These are phyloP conservation scores for Fusarium sp. DNA, from an alignment of 2,329 filamentous ascomycete species.

Conservation along the genomic window DNA sequence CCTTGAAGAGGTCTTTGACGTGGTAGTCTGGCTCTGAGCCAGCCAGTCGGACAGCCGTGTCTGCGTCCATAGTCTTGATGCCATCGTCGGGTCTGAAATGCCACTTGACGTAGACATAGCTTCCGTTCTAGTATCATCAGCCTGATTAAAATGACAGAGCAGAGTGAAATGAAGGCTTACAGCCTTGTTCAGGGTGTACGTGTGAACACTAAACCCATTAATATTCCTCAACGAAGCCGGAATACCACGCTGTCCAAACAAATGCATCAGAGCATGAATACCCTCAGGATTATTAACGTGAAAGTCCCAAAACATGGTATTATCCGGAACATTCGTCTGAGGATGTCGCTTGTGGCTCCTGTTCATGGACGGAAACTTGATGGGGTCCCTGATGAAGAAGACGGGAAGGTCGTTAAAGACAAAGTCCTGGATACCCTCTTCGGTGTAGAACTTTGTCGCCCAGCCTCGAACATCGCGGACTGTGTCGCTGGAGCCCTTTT, in stretches of 20 bases:
- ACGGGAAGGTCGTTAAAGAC: conserved; percentile 59
- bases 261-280: conserved; percentile 61
- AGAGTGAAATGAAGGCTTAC: not conserved
- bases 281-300: conserved; percentile 50
- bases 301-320: conserved; percentile 53
- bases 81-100: conserved; percentile 61
- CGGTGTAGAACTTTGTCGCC: conserved; percentile 52
- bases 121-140: conserved; percentile 49
- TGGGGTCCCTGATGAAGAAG: conserved; percentile 59
- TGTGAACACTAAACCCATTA: conserved; percentile 60
- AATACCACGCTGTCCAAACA: conserved; percentile 62
- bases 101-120: conserved; percentile 60
- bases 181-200: conserved; percentile 55
- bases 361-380: conserved; percentile 59
- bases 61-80: conserved; percentile 54
- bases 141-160: accelerated
- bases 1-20: conserved; percentile 45
- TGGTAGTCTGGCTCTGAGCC: conserved; percentile 64
- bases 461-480: conserved; percentile 74
- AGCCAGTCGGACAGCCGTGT: conserved; percentile 49
- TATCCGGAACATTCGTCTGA: conserved; percentile 53
- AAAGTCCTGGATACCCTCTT: conserved; percentile 44
- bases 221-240: conserved; percentile 58
- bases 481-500: conserved; percentile 71
- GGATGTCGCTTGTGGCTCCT: conserved; percentile 58